Evolutionary conservation across 129 eudicot species (phyloP), one percentile per base, ranked within the genome.

Genomic region (Tanacetum coccineum): DNA sequence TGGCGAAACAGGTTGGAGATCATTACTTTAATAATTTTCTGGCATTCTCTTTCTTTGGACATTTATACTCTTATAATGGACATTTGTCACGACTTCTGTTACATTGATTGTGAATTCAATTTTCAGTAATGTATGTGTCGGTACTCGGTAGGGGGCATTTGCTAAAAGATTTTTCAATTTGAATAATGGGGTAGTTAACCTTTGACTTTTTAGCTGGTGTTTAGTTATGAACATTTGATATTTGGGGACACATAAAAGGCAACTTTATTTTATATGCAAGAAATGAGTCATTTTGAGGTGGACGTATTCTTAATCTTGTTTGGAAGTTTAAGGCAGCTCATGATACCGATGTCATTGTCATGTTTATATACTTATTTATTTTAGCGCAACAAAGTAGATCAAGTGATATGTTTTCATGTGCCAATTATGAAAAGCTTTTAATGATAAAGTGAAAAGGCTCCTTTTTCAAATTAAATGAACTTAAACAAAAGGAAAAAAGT

Each of bases 1-100:
- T 88, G 96, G 93, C 96, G 0, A 88, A 85, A 69, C 93, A 88
- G 96, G 96, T 88, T 78, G 32, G 45, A 36, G 11, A 15, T 28
- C 15, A 30, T 67, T 0, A 49, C 47, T 13, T 40, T 40, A 9
- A 25, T 3, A 12, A 15, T 48, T 42, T 22, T 36, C 10, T 32
- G n/a, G 13, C 28, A 2, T 42, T 52, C 14, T 54, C 39, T 26
- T 39, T 74, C n/a, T 20, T 32, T 18, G 15, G 18, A 44, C 3
- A 28, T 17, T 20, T 65, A 13, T 56, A 36, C 19, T 51, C 19
- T 13, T 30, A 32, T 10, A 0, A 21, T 9, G 0, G 40, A 9
- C 11, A 20, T n/a, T n/a, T n/a, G n/a, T 49, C 21, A 15, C 32
- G 54, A 20, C 19, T 42, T 32, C 45, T 64, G 51, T 53, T 60